Conservation (phyloP, 2,329 filamentous ascomycete genomes). For the Incumbomyces delicatus region DNA sequence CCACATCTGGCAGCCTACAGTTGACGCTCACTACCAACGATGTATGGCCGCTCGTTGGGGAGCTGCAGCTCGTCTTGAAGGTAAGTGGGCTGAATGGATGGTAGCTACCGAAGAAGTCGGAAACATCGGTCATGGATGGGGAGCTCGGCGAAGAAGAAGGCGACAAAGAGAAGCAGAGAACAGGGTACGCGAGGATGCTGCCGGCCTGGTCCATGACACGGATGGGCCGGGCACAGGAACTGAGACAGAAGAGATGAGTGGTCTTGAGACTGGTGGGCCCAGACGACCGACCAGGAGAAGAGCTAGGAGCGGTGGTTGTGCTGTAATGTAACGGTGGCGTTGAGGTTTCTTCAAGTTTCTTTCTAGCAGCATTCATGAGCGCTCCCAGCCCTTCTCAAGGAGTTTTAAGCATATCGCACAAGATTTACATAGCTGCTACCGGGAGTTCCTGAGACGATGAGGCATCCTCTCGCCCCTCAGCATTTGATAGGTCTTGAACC, state of each 20-base stretch:
- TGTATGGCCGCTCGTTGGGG: conserved; percentile 67
- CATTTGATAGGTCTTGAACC: too few relatives aligned
- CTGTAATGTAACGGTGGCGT: conserved; percentile 48
- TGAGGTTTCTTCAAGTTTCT: neutral
- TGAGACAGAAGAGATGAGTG: conserved; percentile 24
- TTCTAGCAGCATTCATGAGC: neutral
- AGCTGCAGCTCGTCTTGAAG: conserved; percentile 68
- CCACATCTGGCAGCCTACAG: conserved; percentile 89
- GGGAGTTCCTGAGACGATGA: too few relatives aligned
- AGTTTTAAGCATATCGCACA: neutral
- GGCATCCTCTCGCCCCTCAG: too few relatives aligned
- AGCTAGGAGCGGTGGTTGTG: conserved; percentile 55
- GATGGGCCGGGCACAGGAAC: conserved; percentile 21
- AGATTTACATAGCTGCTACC: too few relatives aligned
- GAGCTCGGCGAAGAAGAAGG: conserved; percentile 59
- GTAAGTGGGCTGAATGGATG: conserved; percentile 92
- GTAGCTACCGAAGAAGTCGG: conserved; percentile 79
- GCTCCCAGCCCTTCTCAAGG: neutral
- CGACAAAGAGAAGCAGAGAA: conserved; percentile 72
- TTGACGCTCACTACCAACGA: conserved; percentile 84
- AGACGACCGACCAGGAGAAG: conserved; percentile 41
- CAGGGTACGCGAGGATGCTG: conserved; percentile 72
- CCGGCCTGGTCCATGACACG: conserved; percentile 31
- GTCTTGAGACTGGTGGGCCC: conserved; percentile 20
- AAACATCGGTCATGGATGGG: conserved; percentile 44